Base-by-base conservation (phyloP, 768 basidiomycete species). In the Mycena alexandri region DNA sequence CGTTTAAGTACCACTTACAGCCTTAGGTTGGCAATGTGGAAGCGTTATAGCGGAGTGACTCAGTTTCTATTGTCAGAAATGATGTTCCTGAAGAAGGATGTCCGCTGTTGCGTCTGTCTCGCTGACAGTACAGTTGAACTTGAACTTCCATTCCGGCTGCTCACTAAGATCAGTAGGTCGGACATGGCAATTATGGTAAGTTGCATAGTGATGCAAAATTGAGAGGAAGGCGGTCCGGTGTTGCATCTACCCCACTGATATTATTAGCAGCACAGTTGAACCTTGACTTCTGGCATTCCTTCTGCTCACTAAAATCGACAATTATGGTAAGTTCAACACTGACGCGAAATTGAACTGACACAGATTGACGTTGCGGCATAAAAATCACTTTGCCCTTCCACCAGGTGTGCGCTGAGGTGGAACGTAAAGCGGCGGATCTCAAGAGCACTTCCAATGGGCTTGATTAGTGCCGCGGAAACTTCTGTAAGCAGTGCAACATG, bases 1-100 rank as follows among this genome's bases (percentile, higher is more conserved):
- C 19, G 36, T 54, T 54, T 54, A 54, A 54, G 53, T 54, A 54
- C 53, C 53, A 54, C 50, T 51, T 51, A 16, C 25, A 51, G 50
- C 50, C 29, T 51, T 33, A 33, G 50, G 50, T 51, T 51, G 50
- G 50, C 50, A 51, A 51, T 51, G 29, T n/a, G 29, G 50, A 51
- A 51, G 50, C 50, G 50, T n/a, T n/a, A n/a, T n/a, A n/a, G n/a
- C n/a, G n/a, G n/a, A 51, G 29, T 51, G 50, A 51, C 50, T 51
- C 50, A 34, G 29, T 51, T 51, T 33, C 29, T 33, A 51, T 9
- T 51, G 50, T 25, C 29, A 51, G 25, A 33, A 51, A 51, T 51
- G 50, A 51, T 51, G 50, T 51, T 51, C 50, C 50, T 51, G 50
- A 51, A 33, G 29, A 51, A 51, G 16, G 29, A 51, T 51, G 50